phyloP scores from a whole-genome alignment of 2,329 filamentous ascomycete species.

The Dichotomopilus funicola region DNA sequence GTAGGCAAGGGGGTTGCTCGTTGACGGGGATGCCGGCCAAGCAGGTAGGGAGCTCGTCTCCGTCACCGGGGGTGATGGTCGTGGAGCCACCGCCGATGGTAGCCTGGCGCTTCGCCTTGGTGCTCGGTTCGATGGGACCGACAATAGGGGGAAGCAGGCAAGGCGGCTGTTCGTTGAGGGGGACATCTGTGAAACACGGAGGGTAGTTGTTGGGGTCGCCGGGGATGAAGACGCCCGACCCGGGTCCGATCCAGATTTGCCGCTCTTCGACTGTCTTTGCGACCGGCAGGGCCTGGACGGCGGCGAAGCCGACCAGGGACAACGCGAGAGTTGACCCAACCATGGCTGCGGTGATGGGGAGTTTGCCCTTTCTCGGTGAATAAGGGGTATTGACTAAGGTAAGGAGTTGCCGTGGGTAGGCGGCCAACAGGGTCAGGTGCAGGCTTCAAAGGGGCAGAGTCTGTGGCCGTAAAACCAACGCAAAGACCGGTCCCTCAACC shows the following conservation, averaged over 20 bases:
- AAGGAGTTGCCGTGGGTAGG: too few relatives aligned
- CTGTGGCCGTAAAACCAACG: slow-evolving; percentile 10
- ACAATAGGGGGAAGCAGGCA: slow-evolving; percentile 18
- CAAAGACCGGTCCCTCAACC: neutral
- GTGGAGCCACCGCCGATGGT: slow-evolving; percentile 13
- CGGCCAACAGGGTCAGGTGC: too few relatives aligned
- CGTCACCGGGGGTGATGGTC: slow-evolving; percentile 12
- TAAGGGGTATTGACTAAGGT: too few relatives aligned
- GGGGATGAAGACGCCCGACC: slow-evolving; percentile 13
- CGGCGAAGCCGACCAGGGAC: slow-evolving; percentile 23
- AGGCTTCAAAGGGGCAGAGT: slow-evolving; percentile 10
- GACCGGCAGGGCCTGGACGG: slow-evolving; percentile 24
- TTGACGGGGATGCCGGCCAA: slow-evolving; percentile 4
- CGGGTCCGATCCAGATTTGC: slow-evolving; percentile 13
- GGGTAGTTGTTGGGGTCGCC: slow-evolving; percentile 8
- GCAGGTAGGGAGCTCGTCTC: slow-evolving; percentile 5
- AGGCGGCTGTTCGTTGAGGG: slow-evolving; percentile 14
- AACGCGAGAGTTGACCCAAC: slow-evolving; percentile 22
- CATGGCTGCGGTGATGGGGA: slow-evolving; percentile 19
- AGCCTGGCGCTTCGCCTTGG: neutral
- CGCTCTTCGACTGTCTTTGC: slow-evolving; percentile 13
- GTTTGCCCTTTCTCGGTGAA: neutral
- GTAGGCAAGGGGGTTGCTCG: slow-evolving; percentile 16
- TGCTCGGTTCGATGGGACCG: neutral
- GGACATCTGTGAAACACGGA: slow-evolving; percentile 10